phyloP scores from a whole-genome alignment of 306 rosid genomes.

The Vicia villosa region DNA sequence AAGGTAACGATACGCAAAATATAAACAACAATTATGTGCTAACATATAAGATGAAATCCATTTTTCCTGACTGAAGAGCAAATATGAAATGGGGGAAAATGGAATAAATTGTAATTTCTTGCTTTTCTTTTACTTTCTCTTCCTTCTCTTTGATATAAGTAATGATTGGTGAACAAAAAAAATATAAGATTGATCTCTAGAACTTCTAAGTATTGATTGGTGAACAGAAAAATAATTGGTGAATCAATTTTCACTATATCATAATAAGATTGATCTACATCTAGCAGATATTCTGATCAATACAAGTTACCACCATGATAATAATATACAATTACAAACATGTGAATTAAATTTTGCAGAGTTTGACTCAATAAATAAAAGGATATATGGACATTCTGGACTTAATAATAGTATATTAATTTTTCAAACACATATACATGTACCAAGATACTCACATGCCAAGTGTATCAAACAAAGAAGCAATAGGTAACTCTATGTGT shows the following conservation, averaged over 20 bases:
- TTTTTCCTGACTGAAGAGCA: conserved; percentile 1
- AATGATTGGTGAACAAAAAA: no score
- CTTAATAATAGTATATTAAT: conserved; percentile 14
- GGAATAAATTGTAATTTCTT: not conserved
- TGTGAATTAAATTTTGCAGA: conserved; percentile 9
- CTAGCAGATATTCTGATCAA: no score
- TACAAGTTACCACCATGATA: no score
- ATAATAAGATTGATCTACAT: no score
- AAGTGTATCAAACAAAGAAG: conserved; percentile 83
- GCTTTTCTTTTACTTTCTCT: not conserved
- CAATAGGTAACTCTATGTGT: conserved; percentile 85
- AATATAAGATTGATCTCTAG: no score
- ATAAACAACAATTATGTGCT: conserved; percentile 7
- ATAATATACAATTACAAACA: no score
- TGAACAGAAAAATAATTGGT: no score
- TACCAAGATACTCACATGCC: conserved; percentile 68
- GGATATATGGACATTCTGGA: conserved; percentile 7
- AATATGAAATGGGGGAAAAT: not conserved
- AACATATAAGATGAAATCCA: not conserved
- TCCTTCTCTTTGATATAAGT: no score
- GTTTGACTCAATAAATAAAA: conserved; percentile 18
- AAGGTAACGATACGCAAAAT: not conserved
- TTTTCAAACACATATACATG: conserved; percentile 19
- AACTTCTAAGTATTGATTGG: no score
- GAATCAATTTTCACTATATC: no score